Evolutionary conservation across 768 basidiomycete genomes (phyloP).

Genomic region (Cubamyces lactineus): DNA sequence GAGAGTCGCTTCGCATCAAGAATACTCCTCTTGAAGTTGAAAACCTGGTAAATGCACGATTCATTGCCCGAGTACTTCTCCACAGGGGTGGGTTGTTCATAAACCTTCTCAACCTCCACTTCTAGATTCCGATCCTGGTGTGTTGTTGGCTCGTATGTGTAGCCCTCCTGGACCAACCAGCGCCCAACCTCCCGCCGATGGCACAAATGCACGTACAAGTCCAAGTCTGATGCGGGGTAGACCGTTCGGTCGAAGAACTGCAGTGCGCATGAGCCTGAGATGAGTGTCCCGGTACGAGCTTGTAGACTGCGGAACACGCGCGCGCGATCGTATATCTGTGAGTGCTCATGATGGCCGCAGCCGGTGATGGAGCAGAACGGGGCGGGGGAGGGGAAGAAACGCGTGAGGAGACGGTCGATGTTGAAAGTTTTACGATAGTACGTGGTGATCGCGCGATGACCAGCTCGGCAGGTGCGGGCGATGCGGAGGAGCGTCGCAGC

Average conservation of each 20-base stretch:
- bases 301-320: conserved; percentile 47
- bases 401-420: conserved; percentile 39
- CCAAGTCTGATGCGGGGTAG: conserved; percentile 52
- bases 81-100: not conserved
- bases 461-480: conserved; percentile 16
- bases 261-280: conserved; percentile 57
- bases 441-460: conserved; percentile 19
- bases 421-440: conserved; percentile 39
- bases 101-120: conserved; percentile 12
- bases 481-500: conserved; percentile 23
- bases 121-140: conserved; percentile 25
- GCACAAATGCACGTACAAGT: conserved; percentile 47
- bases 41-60: conserved; percentile 6
- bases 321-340: conserved; percentile 38
- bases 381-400: conserved; percentile 40
- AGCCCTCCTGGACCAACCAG: conserved; percentile 42
- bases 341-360: conserved; percentile 34
- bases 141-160: conserved; percentile 30
- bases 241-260: conserved; percentile 51
- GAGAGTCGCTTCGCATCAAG: not conserved
- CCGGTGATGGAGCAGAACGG: conserved; percentile 26
- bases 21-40: conserved; percentile 13
- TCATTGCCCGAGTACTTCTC: conserved; percentile 18
- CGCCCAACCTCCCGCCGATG: conserved; percentile 39
- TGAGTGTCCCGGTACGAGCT: conserved; percentile 44